phyloP scores from a whole-genome alignment of 768 basidiomycete genomes.

The Tricholoma saponaceum region DNA sequence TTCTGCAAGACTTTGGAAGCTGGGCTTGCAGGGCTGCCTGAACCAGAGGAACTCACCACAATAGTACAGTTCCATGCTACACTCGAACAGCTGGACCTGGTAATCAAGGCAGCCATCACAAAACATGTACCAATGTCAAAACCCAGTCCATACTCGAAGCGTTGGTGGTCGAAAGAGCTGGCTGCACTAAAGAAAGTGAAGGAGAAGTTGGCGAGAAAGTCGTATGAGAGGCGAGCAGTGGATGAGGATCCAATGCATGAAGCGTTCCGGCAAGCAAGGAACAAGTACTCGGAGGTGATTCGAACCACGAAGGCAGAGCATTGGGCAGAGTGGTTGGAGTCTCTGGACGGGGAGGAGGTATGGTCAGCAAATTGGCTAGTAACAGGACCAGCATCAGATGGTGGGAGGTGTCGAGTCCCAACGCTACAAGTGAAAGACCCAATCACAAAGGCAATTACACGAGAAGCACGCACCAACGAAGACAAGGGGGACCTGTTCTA shows the following conservation, averaged over 20 bases:
- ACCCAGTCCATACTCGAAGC: slow-evolving; percentile 9
- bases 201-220: background rate
- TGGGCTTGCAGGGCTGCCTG: background rate
- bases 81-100: no score
- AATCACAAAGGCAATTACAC: background rate
- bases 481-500: background rate
- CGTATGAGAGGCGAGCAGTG: background rate
- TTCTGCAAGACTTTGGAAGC: background rate
- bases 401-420: slow-evolving; percentile 21
- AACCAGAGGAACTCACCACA: background rate
- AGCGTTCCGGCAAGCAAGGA: background rate
- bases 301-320: background rate
- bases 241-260: background rate
- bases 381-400: slow-evolving; percentile 16
- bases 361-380: slow-evolving; percentile 6
- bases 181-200: background rate
- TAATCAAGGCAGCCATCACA: no score
- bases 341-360: background rate
- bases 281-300: background rate
- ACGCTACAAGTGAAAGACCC: no score
- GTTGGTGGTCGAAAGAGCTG: slow-evolving; percentile 16
- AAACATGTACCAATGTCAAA: background rate
- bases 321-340: background rate
- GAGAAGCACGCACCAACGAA: background rate
- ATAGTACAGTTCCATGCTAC: background rate